phyloP scores from a whole-genome alignment of 208 protist species.

The Acanthamoeba culbertsoni region DNA sequence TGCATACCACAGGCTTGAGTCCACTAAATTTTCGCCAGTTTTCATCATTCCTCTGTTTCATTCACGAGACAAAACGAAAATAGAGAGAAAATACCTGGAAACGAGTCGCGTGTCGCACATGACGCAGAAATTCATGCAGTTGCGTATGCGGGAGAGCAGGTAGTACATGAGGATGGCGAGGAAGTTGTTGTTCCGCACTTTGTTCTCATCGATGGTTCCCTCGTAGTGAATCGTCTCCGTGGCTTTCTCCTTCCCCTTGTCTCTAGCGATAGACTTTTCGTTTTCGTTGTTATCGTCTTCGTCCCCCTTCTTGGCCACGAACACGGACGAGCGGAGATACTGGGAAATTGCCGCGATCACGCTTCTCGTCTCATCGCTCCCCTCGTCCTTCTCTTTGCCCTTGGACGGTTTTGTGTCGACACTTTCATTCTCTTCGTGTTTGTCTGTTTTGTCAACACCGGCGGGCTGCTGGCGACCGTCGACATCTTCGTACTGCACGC shows the following conservation, averaged over 20 bases:
- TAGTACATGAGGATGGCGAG: constrained; percentile 65
- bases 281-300: background rate
- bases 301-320: background rate
- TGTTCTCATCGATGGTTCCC: background rate
- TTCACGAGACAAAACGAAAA: no score
- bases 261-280: background rate
- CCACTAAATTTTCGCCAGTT: background rate
- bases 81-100: background rate
- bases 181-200: constrained; percentile 29
- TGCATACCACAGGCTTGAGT: constrained; percentile 70
- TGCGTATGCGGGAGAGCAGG: constrained; percentile 58
- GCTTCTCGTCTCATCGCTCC: background rate
- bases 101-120: constrained; percentile 75
- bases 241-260: background rate
- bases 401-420: background rate
- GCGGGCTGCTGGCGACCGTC: background rate
- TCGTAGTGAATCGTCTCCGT: background rate
- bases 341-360: background rate
- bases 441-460: no score
- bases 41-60: no score
- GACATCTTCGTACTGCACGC: background rate
- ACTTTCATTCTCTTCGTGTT: no score
- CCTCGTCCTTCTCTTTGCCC: background rate
- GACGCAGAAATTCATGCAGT: constrained; percentile 67
- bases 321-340: background rate